Base-by-base conservation (phyloP, 768 basidiomycete genomes). In the Podaxis rugospora region DNA sequence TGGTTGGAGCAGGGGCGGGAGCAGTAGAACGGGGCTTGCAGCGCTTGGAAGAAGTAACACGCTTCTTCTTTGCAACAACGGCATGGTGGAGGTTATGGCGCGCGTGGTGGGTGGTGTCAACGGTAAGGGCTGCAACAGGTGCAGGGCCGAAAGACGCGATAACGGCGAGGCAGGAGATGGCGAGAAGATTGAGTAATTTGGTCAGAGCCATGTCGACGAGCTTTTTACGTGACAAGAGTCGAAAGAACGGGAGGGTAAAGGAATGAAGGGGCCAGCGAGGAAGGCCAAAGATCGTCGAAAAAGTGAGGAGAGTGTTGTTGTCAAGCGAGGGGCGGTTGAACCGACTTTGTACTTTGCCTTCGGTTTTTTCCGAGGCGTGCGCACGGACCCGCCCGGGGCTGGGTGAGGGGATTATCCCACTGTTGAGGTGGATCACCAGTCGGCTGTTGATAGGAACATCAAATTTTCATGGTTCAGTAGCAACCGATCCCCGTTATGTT, bases 121-220 rank as follows among this genome's bases (percentile, higher is more conserved):
- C 65, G 4, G 78, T 78, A 53, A 92, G 76, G 5, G 89, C 89
- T 64, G 76, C 76, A 42, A 75, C 83, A 23, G 80, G 78, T 5
- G 75, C 59, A 0, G 82, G 69, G 35, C 68, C 76, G 59, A 82
- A 78, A 65, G 77, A 75, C 51, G 82, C 76, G 62, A 90, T 61
- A 63, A 90, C 66, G 21, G 85, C 81, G 55, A 92, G 68, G 25
- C 85, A 76, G 14, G 83, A 75, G 42, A 91, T 63, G 21, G 88
- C 81, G 56, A 91, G 27, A 62, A 90, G 71, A 67, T 80, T 81
- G 68, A 88, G 67, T 51, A 88, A 68, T 64, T 82, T 87, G 61
- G 74, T 46, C 46, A 83, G 78, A 82, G 85, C 85, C 51, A 66
- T 62, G 28, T 32, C 28, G 28, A 32, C 28, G 28, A 46, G 62